phyloP scores from a whole-genome alignment of 1,139 yeast genomes.

The Lodderomyces beijingensis region DNA sequence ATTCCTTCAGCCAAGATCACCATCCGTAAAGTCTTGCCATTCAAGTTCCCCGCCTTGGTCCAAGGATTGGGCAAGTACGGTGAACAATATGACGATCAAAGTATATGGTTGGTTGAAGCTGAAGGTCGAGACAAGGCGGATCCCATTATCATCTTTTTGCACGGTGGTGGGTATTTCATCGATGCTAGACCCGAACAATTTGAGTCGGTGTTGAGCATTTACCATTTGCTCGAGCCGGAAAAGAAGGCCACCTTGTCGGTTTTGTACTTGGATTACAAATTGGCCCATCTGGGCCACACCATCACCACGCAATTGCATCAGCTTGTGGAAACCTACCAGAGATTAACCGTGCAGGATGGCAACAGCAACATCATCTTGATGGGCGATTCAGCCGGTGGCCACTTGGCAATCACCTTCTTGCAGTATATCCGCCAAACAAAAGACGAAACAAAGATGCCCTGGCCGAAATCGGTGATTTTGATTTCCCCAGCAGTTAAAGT shows the following conservation, averaged over 20 bases:
- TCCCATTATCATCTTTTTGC: slow-evolving; percentile 35
- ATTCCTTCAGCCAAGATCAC: slow-evolving; percentile 8
- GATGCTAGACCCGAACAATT: slow-evolving; percentile 33
- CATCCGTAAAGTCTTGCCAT: slow-evolving; percentile 8
- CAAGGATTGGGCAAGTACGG: slow-evolving; percentile 29
- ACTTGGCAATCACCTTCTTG: slow-evolving; percentile 26
- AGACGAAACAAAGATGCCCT: slow-evolving; percentile 12
- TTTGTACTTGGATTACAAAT: slow-evolving; percentile 35
- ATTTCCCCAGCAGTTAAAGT: slow-evolving; percentile 39
- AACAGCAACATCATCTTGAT: slow-evolving; percentile 28
- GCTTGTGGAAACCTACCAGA: slow-evolving; percentile 26
- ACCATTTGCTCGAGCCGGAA: slow-evolving; percentile 25
- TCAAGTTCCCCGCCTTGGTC: slow-evolving; percentile 7
- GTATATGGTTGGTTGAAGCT: slow-evolving; percentile 35
- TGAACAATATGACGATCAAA: slow-evolving; percentile 25
- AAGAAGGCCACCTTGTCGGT: slow-evolving; percentile 26
- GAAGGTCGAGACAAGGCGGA: slow-evolving; percentile 20
- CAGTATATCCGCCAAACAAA: slow-evolving; percentile 21
- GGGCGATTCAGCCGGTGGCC: slow-evolving; percentile 47
- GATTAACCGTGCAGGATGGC: slow-evolving; percentile 19
- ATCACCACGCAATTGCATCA: slow-evolving; percentile 36
- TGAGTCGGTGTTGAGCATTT: slow-evolving; percentile 25
- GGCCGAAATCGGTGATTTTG: slow-evolving; percentile 30
- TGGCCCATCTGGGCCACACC: slow-evolving; percentile 27
- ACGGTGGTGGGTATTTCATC: slow-evolving; percentile 43